A percentile compares a stretch with the other conserved stretches of the same genome.
These are phyloP conservation scores for Amaranthus palmeri DNA, from an alignment of 148 eudicot species.

Conservation along the genomic window DNA sequence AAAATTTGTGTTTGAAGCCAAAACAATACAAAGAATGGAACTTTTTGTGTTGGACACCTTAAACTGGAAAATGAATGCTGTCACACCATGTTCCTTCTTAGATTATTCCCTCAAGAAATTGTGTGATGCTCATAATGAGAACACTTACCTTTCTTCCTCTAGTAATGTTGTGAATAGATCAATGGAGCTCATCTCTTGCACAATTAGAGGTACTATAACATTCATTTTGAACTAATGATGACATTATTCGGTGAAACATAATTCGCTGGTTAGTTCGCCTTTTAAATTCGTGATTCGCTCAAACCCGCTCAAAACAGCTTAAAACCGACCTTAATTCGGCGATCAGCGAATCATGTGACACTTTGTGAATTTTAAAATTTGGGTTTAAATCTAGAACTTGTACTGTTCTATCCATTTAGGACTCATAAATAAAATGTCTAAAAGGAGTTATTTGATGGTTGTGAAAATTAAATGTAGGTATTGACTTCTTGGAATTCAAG, in stretches of 20 bases:
- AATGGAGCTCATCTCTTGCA: constrained; percentile 51
- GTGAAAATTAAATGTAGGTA: constrained; percentile 54
- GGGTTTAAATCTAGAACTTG: not conserved
- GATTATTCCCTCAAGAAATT: constrained; percentile 43
- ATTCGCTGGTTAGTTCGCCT: not conserved
- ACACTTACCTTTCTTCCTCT: constrained; percentile 25
- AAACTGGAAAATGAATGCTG: constrained; percentile 68
- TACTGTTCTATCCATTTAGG: constrained; percentile 12
- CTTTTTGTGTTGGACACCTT: constrained; percentile 61
- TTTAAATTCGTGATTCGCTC: not conserved
- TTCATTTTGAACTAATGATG: not conserved
- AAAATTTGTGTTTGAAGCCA: constrained; percentile 63
- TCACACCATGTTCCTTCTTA: constrained; percentile 71
- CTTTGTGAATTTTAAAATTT: too few relatives aligned
- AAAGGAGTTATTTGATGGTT: constrained; percentile 23
- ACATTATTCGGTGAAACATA: too few relatives aligned
- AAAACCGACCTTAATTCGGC: too few relatives aligned
- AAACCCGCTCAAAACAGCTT: too few relatives aligned
- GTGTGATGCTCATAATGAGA: constrained; percentile 20
- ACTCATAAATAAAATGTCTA: not conserved
- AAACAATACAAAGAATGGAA: constrained; percentile 84
- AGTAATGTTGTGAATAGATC: constrained; percentile 42
- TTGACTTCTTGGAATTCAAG: constrained; percentile 75
- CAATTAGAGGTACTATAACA: constrained; percentile 47
- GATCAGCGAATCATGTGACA: too few relatives aligned